A percentile compares a stretch with the other conserved stretches of the same genome.
Conservation (phyloP, 1,139 yeast species). For the Suhomyces bokatorum region DNA sequence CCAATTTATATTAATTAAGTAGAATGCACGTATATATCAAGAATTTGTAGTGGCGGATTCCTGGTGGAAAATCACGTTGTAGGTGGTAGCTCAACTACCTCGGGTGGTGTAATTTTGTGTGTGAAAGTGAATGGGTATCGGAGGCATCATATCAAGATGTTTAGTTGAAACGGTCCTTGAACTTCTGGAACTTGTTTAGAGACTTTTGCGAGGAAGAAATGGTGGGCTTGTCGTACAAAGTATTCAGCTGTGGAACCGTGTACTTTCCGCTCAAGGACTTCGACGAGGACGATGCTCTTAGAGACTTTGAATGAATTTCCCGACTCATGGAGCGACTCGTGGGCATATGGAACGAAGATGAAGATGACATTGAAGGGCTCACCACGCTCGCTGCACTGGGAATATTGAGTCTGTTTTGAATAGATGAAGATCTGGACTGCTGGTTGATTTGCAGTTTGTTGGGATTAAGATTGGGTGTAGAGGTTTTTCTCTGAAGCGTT, state of each 20-base stretch:
- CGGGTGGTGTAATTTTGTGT: background rate
- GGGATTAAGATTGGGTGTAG: constrained; percentile 9
- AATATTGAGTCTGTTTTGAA: constrained; percentile 2
- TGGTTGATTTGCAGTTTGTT: background rate
- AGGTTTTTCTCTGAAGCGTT: constrained; percentile 18
- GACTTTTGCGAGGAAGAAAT: constrained; percentile 48
- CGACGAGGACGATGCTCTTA: constrained; percentile 8
- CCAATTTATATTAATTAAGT: too few relatives aligned
- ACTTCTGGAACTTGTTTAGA: constrained; percentile 30
- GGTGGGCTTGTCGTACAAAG: constrained; percentile 44
- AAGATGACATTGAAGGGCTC: background rate
- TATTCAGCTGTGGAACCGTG: constrained; percentile 23
- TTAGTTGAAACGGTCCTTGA: constrained; percentile 29
- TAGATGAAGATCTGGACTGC: background rate
- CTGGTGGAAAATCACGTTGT: too few relatives aligned
- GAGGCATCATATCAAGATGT: background rate
- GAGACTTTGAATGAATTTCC: background rate
- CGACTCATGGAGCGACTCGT: constrained; percentile 2
- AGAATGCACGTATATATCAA: too few relatives aligned
- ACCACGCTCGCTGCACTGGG: background rate
- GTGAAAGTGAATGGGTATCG: background rate
- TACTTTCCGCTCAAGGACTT: constrained; percentile 11
- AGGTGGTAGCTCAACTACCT: background rate
- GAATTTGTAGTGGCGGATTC: too few relatives aligned
- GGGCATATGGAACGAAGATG: background rate